Base-by-base conservation (phyloP, 2,329 filamentous ascomycete genomes). In the Davidsoniella eucalypti region DNA sequence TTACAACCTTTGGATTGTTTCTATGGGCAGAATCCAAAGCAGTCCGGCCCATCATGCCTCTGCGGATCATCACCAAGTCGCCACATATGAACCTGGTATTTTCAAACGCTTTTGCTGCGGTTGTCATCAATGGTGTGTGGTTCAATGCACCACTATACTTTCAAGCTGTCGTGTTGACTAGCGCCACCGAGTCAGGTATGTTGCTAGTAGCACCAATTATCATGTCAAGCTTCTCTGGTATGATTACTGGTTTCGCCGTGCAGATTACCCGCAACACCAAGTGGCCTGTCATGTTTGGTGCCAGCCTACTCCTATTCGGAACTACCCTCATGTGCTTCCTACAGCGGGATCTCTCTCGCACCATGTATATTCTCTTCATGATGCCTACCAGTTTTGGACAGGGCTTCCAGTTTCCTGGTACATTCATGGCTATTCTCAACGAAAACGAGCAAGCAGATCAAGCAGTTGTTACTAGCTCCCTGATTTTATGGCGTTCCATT, bases 111-210 rank as follows among this genome's bases (percentile, higher is more conserved):
- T 59, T 76, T 41, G 69, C 65, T 12, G 67, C 71, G 1, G 59
- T 76, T 38, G 59, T 79, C 9, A 59, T 67, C 46, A 78, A 76
- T 56, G 70, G 75, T 7, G 69, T 80, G 44, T 58, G 75, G 17
- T 80, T 80, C 59, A 80, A 80, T 60, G 69, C 74, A 68, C 84
- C 84, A 0, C 67, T 88, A 6, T 88, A 81, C 66, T 87, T 85
- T 65, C 82, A 86, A 60, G 81, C 79, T 37, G 82, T 86, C 23
- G 77, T 84, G 44, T 70, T 83, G 47, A 78, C 80, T 52, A 73
- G 71, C 5, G 79, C 84, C 14, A 86, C 83, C 0, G 67, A 71
- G 21, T 85, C 83, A 0, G 84, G 84, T n/a, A 72, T 87, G 25
- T 75, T 79, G 41, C 78, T 88, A 49, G 71, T 84, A 17, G 67